A percentile compares a stretch with the other conserved stretches of the same genome.
These are phyloP conservation scores for Yarrowia sp. DNA, from an alignment of 805 yeast genomes.

Conservation along the genomic window DNA sequence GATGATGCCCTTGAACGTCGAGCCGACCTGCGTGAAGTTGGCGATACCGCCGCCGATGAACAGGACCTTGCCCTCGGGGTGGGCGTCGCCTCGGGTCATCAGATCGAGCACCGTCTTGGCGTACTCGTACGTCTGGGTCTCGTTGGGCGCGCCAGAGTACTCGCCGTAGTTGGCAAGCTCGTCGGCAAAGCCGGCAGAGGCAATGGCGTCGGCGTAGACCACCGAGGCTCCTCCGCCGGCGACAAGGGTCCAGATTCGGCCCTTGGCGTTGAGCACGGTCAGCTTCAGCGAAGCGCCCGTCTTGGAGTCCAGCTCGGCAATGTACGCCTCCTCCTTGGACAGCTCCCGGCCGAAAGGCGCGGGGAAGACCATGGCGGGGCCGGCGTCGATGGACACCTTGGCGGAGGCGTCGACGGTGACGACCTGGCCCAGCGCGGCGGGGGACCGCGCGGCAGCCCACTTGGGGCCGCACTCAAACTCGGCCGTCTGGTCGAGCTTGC, in stretches of 20 bases:
- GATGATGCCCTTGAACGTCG: conserved; percentile 50
- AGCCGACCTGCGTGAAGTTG: conserved; percentile 49
- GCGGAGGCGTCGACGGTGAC: conserved; percentile 31
- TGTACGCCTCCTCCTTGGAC: conserved; percentile 47
- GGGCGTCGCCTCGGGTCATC: conserved; percentile 44
- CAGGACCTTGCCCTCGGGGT: conserved; percentile 44
- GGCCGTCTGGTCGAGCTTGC: conserved; percentile 49
- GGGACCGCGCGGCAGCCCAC: conserved; percentile 49
- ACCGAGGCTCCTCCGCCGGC: conserved; percentile 52
- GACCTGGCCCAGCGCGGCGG: conserved; percentile 42
- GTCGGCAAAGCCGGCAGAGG: conserved; percentile 46
- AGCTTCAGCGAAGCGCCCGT: conserved; percentile 49
- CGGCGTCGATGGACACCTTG: conserved; percentile 42
- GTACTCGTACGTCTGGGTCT: conserved; percentile 48
- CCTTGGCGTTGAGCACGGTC: conserved; percentile 45
- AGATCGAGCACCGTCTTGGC: conserved; percentile 49
- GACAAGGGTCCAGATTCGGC: conserved; percentile 49
- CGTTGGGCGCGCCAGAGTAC: conserved; percentile 50
- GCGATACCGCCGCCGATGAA: conserved; percentile 51
- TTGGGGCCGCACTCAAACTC: conserved; percentile 51
- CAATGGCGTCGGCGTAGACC: conserved; percentile 49
- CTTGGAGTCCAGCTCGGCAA: conserved; percentile 49
- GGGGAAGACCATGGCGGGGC: conserved; percentile 51
- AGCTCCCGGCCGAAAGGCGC: conserved; percentile 50
- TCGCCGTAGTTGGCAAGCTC: conserved; percentile 50